Percentiles rank a stretch among this genome's conserved stretches.
Evolutionary conservation across 179 eudicot genomes (phyloP).

Genomic region (Spergularia azorica): DNA sequence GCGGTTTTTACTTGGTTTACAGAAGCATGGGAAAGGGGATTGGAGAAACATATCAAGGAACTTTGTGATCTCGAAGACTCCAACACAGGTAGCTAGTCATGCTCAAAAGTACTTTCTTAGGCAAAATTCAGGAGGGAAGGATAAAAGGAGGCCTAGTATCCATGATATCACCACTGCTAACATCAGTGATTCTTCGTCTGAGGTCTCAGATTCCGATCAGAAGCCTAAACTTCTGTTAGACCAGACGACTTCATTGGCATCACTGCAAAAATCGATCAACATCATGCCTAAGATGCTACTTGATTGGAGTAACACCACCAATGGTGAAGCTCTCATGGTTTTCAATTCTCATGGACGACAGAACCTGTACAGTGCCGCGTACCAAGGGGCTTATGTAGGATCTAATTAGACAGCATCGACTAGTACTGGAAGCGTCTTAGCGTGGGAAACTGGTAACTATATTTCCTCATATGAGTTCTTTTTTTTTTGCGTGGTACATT

Average conservation of each 20-base stretch:
- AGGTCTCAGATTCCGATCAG: slow-evolving; percentile 20
- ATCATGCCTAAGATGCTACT: slow-evolving; percentile 40
- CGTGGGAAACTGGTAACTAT: slow-evolving; percentile 19
- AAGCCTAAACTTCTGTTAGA: slow-evolving; percentile 33
- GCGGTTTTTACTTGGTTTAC: slow-evolving; percentile 65
- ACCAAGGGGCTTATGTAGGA: slow-evolving; percentile 36
- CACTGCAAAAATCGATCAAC: slow-evolving; percentile 28
- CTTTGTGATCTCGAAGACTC: slow-evolving; percentile 64
- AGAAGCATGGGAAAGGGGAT: slow-evolving; percentile 73
- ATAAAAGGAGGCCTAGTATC: slow-evolving; percentile 73
- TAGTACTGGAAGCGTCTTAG: slow-evolving; percentile 1
- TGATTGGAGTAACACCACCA: slow-evolving; percentile 33
- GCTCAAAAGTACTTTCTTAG: slow-evolving; percentile 81
- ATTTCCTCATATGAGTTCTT: slow-evolving; percentile 13
- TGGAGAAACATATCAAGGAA: slow-evolving; percentile 80
- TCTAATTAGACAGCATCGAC: slow-evolving; percentile 26
- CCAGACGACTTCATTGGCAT: slow-evolving; percentile 22
- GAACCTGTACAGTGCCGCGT: slow-evolving; percentile 25
- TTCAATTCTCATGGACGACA: slow-evolving; percentile 39
- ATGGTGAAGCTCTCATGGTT: slow-evolving; percentile 42
- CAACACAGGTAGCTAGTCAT: slow-evolving; percentile 87
- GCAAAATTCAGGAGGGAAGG: slow-evolving; percentile 66
- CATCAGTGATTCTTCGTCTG: slow-evolving; percentile 19
- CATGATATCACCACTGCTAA: slow-evolving; percentile 68
- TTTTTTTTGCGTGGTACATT: slow-evolving; percentile 15